A percentile compares a stretch with the other conserved stretches of the same genome.
These are phyloP conservation scores for Aspergillus amoenus DNA, from an alignment of 2,329 filamentous ascomycete species.

Conservation along the genomic window DNA sequence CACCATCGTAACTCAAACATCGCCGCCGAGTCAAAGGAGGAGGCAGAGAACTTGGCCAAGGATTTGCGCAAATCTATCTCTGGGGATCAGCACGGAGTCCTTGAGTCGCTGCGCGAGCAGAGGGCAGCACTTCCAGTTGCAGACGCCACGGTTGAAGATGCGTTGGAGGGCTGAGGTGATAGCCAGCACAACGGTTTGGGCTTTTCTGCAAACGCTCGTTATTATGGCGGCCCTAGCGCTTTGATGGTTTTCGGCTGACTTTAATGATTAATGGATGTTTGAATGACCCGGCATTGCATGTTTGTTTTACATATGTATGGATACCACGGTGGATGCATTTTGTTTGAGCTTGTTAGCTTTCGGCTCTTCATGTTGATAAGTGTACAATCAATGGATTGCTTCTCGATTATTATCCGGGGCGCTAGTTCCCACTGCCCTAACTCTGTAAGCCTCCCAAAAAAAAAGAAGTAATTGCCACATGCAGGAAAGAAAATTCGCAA, in stretches of 20 bases:
- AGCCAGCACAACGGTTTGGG: no score
- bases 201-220: neutral
- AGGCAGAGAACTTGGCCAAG: conserved; percentile 34
- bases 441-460: neutral
- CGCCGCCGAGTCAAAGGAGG: conserved; percentile 33
- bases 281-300: conserved; percentile 5
- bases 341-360: conserved; percentile 1
- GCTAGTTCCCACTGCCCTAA: neutral
- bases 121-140: conserved; percentile 20
- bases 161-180: conserved; percentile 10
- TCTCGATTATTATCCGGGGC: neutral
- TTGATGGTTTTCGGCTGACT: neutral
- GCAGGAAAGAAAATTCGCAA: neutral
- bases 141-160: conserved; percentile 28
- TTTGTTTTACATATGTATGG: conserved; percentile 14
- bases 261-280: conserved; percentile 4
- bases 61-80: conserved; percentile 42
- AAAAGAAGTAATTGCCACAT: neutral
- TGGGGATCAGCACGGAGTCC: conserved; percentile 24
- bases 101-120: conserved; percentile 31
- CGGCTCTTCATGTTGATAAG: conserved; percentile 3
- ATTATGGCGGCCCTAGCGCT: neutral
- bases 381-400: conserved; percentile 4
- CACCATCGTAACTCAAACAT: conserved; percentile 41
- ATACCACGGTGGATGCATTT: conserved; percentile 12